These are phyloP conservation scores for Euphorbia lathyris DNA, from an alignment of 345 rosid species.

Conservation along the genomic window DNA sequence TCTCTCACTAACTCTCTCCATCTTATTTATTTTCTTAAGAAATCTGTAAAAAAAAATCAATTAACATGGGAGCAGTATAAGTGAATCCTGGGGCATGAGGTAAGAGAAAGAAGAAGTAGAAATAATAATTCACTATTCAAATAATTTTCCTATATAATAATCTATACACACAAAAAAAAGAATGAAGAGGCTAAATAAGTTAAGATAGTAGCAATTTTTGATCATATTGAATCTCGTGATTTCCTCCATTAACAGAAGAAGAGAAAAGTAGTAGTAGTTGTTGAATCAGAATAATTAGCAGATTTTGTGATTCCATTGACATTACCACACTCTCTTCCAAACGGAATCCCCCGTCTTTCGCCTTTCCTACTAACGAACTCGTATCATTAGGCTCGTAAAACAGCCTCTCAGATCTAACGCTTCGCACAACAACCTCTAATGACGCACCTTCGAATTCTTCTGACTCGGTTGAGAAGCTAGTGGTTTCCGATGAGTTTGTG, in stretches of 20 bases:
- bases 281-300: constrained; percentile 1
- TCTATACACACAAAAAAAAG: not conserved
- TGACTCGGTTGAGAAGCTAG: constrained; percentile 28
- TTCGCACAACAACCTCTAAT: constrained; percentile 52
- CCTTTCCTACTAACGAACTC: constrained; percentile 59
- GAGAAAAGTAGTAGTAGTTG: constrained; percentile 34
- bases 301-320: constrained; percentile 74
- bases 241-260: constrained; percentile 9
- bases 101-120: too few species aligned
- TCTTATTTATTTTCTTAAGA: too few species aligned
- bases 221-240: constrained; percentile 18
- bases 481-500: constrained; percentile 43
- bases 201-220: constrained; percentile 9
- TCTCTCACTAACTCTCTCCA: too few species aligned
- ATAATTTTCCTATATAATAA: too few species aligned
- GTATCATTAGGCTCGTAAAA: constrained; percentile 66
- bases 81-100: too few species aligned
- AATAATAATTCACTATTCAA: too few species aligned
- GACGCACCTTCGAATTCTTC: constrained; percentile 24
- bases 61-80: too few species aligned
- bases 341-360: constrained; percentile 26
- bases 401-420: constrained; percentile 57
- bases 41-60: too few species aligned
- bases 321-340: constrained; percentile 57
- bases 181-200: not conserved